Base-by-base conservation (phyloP, 208 protist genomes). In the Acanthamoeba royreba region DNA sequence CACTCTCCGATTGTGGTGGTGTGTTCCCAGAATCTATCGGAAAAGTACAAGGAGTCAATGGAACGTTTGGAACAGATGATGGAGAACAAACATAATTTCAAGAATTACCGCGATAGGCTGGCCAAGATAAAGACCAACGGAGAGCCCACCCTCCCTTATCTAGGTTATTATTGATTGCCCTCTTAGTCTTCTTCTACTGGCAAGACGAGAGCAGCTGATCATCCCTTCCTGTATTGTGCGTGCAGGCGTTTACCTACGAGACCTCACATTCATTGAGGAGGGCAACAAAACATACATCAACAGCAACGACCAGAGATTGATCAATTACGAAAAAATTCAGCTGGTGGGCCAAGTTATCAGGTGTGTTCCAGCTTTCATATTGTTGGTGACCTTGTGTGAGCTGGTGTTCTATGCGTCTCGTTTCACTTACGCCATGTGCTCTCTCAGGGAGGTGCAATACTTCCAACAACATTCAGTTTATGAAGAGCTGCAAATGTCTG, bases 31-130 rank as follows among this genome's bases (percentile, higher is more conserved):
- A 89, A 66, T 19, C 38, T 89, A 42, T 89, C 83, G 8, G 52
- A 58, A 35, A 89, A 89, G 35, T 89, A 89, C 53, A 58, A 89
- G 53, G 83, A 89, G 22, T 89, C 83, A 31, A 89, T 89, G 83
- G 53, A 89, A 52, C 46, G 53, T 52, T 66, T 89, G 35, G 83
- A 89, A 13, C 52, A 58, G 83, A 69, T 89, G 83, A 89, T 89
- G 83, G 83, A 89, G 52, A 89, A 89, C 83, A 89, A 89, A 25
- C 83, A 89, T 35, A 89, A 89, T 52, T 89, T 69, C 83, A 89
- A 89, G 83, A 89, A 89, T 52, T 89, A 89, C 49, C 46, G 83
- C 31, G 83, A 89, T 22, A 45, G 83, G 4, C 49, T 89, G 13
- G 53, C 46, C 83, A 69, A 89, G 35, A 89, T 89, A 33, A 89